Evolutionary conservation across 192 early-diverging fungal species (phyloP), one percentile per base, ranked within the genome.

Genomic region (Mortierella antarctica): DNA sequence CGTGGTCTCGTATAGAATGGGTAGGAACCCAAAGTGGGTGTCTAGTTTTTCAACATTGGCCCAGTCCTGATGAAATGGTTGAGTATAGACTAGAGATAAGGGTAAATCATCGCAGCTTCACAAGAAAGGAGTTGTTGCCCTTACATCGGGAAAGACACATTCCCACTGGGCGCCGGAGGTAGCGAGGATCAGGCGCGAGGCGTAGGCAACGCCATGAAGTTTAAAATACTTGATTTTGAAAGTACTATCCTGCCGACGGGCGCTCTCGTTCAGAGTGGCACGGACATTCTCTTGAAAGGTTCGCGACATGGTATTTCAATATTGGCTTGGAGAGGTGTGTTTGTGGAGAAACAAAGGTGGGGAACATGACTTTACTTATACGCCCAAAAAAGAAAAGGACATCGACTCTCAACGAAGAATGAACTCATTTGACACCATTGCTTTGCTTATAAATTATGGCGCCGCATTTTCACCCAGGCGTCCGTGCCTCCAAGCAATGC

Each of bases 301-400:
- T n/a, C 71, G 71, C 8, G 71, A 50, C 71, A 73, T 73, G 9
- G n/a, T 54, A 18, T 45, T 41, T 3, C 3, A 31, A 31, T 31
- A 31, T 31, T 31, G 31, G 31, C 31, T 74, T 80, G 49, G 82
- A 82, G 78, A 88, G 85, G 59, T 82, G 87, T 49, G 72, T 88
- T 48, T 74, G 83, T 49, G 82, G 83, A 73, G 83, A 83, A 53
- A 71, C 62, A 67, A 81, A 71, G 39, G 86, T 87, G 86, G 69
- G 72, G 49, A 41, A 7, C 21, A 13, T 13, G 57, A 2, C 12
- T 31, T 31, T 31, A 31, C 31, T 31, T 31, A 31, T 31, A 31
- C 31, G 31, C 31, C 31, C 31, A 31, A 31, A 31, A 1, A 31
- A 31, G 31, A 1, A 31, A 2, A 31, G 31, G 31, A 31, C 31